Conservation (phyloP, 805 yeast genomes). For the Lipomyces chichibuensis region DNA sequence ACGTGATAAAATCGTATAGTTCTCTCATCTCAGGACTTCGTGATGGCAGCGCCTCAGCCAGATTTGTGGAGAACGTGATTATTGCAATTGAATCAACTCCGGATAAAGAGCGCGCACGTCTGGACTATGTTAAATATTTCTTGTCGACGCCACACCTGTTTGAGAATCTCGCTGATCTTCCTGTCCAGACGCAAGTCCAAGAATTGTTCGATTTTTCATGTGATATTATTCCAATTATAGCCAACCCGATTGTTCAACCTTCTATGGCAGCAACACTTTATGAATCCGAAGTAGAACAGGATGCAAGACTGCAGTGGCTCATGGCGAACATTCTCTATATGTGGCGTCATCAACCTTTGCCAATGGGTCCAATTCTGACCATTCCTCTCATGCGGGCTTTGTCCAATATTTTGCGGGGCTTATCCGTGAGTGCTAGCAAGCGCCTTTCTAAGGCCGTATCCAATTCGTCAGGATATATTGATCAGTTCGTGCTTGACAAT, state of each 20-base stretch:
- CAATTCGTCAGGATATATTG: background rate
- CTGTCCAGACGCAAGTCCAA: background rate
- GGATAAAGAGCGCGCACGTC: background rate
- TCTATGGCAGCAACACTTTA: background rate
- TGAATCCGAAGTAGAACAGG: background rate
- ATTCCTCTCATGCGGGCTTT: slow-evolving; percentile 18
- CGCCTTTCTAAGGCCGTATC: slow-evolving; percentile 15
- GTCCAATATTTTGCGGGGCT: slow-evolving; percentile 16
- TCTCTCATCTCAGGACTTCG: slow-evolving; percentile 5
- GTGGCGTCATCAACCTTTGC: slow-evolving; percentile 13
- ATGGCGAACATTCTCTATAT: slow-evolving; percentile 21
- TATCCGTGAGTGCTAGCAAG: slow-evolving; percentile 11
- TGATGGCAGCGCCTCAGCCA: background rate
- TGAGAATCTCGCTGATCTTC: background rate
- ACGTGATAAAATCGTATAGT: slow-evolving; percentile 23
- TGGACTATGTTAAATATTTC: slow-evolving; percentile 8
- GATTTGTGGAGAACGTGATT: slow-evolving; percentile 18
- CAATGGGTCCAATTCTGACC: background rate
- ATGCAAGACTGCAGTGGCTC: slow-evolving; percentile 18
- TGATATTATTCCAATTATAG: slow-evolving; percentile 13
- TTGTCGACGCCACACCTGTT: slow-evolving; percentile 26
- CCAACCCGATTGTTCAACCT: background rate
- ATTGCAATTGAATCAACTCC: slow-evolving; percentile 1
- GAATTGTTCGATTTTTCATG: slow-evolving; percentile 12
- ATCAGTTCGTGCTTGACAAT: slow-evolving; percentile 10